phyloP scores from a whole-genome alignment of 1,284 basidiomycete species.

The Inonotus hispidus region DNA sequence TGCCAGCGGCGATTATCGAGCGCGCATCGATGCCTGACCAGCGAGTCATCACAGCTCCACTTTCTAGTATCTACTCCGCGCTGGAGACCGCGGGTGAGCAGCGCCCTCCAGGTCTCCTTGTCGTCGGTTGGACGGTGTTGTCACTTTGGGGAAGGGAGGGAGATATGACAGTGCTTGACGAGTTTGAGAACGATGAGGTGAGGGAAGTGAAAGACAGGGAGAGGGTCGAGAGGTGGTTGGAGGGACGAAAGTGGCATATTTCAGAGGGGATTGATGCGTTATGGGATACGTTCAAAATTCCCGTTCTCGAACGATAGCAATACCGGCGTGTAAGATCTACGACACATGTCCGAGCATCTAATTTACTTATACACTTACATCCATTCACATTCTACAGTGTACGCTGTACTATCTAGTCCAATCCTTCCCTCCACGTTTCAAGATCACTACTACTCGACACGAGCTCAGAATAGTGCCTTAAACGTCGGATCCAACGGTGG shows the following conservation, averaged over 20 bases:
- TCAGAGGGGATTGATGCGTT: constrained; percentile 50
- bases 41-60: constrained; percentile 76
- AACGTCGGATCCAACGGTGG: neutral
- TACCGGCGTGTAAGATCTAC: neutral
- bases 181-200: constrained; percentile 32
- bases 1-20: constrained; percentile 91
- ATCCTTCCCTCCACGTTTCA: neutral
- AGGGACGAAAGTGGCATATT: constrained; percentile 48
- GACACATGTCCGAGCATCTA: neutral
- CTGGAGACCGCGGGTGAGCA: constrained; percentile 79
- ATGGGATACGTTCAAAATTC: constrained; percentile 35
- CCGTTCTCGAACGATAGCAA: neutral
- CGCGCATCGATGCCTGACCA: constrained; percentile 91
- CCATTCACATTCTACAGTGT: neutral
- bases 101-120: constrained; percentile 92
- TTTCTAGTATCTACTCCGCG: constrained; percentile 67
- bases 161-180: constrained; percentile 48
- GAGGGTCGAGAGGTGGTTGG: constrained; percentile 56
- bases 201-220: constrained; percentile 35
- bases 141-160: constrained; percentile 48
- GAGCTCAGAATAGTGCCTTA: neutral
- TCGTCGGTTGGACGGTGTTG: constrained; percentile 87
- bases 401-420: neutral
- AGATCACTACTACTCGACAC: neutral
- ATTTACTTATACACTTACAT: neutral